Conservation (phyloP, 129 eudicot species). For the Lonicera japonica region DNA sequence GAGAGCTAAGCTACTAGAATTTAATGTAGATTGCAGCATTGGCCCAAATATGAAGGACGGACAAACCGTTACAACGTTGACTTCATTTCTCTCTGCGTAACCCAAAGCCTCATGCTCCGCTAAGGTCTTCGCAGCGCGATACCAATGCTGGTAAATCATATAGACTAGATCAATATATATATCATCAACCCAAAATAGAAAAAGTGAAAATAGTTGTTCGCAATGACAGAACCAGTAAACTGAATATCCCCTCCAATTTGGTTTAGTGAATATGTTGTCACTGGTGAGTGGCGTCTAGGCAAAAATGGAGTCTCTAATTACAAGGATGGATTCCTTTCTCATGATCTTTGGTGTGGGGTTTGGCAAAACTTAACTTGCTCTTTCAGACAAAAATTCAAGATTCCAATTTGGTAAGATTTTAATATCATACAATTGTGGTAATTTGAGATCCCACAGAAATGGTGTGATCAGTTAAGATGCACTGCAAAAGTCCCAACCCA, state of each 20-base stretch:
- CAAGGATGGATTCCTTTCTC: too few relatives aligned
- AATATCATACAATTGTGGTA: too few relatives aligned
- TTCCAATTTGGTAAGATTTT: too few relatives aligned
- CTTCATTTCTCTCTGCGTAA: constrained; percentile 15
- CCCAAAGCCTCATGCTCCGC: constrained; percentile 38
- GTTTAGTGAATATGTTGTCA: neutral
- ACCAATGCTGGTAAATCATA: constrained; percentile 31
- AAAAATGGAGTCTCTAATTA: neutral
- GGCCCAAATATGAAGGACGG: constrained; percentile 42
- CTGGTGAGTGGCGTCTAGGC: constrained; percentile 1
- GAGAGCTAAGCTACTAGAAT: constrained; percentile 28
- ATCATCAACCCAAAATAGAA: neutral
- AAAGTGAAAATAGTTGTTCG: neutral
- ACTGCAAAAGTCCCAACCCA: too few relatives aligned
- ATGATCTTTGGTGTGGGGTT: too few relatives aligned
- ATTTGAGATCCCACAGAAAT: too few relatives aligned
- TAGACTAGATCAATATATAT: too few relatives aligned
- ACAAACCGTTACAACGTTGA: constrained; percentile 32
- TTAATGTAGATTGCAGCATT: constrained; percentile 39
- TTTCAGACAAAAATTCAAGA: too few relatives aligned
- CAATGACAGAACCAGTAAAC: too few relatives aligned
- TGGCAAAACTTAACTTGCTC: too few relatives aligned
- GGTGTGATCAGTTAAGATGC: too few relatives aligned
- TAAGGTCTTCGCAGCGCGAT: constrained; percentile 31
- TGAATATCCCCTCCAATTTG: neutral